Percentiles rank a stretch among this genome's conserved stretches.
phyloP scores from a whole-genome alignment of 805 yeast genomes.

The Clavispora phyllophila region DNA sequence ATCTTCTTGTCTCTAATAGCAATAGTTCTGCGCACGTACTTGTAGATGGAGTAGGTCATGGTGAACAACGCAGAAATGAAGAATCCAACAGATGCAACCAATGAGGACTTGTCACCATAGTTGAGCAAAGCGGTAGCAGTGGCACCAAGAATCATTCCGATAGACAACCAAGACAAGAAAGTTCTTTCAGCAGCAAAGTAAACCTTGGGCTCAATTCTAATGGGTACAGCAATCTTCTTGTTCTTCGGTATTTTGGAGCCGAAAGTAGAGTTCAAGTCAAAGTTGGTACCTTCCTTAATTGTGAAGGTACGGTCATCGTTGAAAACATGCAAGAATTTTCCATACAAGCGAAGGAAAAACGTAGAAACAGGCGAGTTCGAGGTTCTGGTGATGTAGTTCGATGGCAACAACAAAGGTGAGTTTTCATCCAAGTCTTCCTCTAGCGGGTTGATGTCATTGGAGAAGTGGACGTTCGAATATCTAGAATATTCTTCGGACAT shows the following conservation, averaged over 20 bases:
- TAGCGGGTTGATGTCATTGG: slow-evolving; percentile 41
- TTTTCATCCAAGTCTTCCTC: slow-evolving; percentile 48
- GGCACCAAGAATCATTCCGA: slow-evolving; percentile 81
- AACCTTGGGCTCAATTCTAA: slow-evolving; percentile 97
- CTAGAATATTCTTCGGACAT: slow-evolving; percentile 33
- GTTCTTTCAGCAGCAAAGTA: slow-evolving; percentile 98
- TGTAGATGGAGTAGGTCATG: slow-evolving; percentile 63
- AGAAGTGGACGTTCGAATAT: slow-evolving; percentile 36
- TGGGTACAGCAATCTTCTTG: slow-evolving; percentile 84
- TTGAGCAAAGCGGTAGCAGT: slow-evolving; percentile 83
- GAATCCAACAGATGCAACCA: slow-evolving; percentile 83
- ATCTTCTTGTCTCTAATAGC: slow-evolving; percentile 81
- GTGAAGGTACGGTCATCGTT: slow-evolving; percentile 43
- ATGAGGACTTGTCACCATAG: slow-evolving; percentile 67
- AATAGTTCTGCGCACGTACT: slow-evolving; percentile 76
- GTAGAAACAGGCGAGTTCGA: slow-evolving; percentile 29
- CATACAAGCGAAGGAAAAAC: slow-evolving; percentile 28
- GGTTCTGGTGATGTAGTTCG: slow-evolving; percentile 23
- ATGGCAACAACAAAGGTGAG: slow-evolving; percentile 39
- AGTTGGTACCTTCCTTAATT: slow-evolving; percentile 41
- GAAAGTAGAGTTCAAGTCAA: slow-evolving; percentile 39
- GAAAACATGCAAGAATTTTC: slow-evolving; percentile 35
- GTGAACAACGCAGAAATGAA: slow-evolving; percentile 75
- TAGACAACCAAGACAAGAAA: slow-evolving; percentile 87
- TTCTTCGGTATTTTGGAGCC: slow-evolving; percentile 78